Evolutionary conservation across 345 rosid species (phyloP).

Genomic region (Passiflora organensis): DNA sequence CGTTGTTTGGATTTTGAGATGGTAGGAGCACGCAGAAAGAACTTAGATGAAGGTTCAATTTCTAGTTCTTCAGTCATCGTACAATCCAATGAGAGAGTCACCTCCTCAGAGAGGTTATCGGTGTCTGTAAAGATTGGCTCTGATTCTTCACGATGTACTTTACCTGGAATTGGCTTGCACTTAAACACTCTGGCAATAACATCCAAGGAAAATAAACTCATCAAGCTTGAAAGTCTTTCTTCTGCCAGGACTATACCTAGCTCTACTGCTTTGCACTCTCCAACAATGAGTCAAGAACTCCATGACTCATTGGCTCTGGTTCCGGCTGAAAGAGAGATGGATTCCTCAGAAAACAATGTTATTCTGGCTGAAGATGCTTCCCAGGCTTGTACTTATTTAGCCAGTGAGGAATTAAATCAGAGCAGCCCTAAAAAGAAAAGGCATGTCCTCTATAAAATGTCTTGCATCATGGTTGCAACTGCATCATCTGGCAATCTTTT

Average conservation of each 20-base stretch:
- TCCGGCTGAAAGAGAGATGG: slow-evolving; percentile 33
- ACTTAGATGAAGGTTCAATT: slow-evolving; percentile 28
- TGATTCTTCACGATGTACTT: slow-evolving; percentile 46
- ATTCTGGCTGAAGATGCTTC: slow-evolving; percentile 47
- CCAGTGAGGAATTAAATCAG: slow-evolving; percentile 50
- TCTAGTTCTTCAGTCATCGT: slow-evolving; percentile 20
- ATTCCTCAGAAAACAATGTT: slow-evolving; percentile 31
- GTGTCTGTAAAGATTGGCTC: slow-evolving; percentile 34
- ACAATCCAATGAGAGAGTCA: slow-evolving; percentile 24
- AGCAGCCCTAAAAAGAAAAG: slow-evolving; percentile 84
- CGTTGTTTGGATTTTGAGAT: slow-evolving; percentile 92
- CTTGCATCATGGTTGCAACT: background rate
- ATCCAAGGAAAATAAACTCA: slow-evolving; percentile 33
- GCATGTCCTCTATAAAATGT: slow-evolving; percentile 24
- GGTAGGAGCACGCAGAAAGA: slow-evolving; percentile 51
- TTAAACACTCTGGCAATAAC: slow-evolving; percentile 69
- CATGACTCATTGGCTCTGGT: slow-evolving; percentile 36
- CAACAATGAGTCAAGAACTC: slow-evolving; percentile 32
- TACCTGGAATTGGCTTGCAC: slow-evolving; percentile 95
- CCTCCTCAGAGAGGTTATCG: slow-evolving; percentile 30
- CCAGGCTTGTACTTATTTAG: slow-evolving; percentile 32
- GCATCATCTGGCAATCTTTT: background rate
- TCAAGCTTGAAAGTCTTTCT: slow-evolving; percentile 37
- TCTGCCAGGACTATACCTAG: slow-evolving; percentile 38
- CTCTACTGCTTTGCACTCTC: slow-evolving; percentile 34